Percentiles rank a stretch among this genome's conserved stretches.
These are phyloP conservation scores for Fusarium staphyleae DNA, from an alignment of 2,329 filamentous ascomycete genomes.

Conservation along the genomic window DNA sequence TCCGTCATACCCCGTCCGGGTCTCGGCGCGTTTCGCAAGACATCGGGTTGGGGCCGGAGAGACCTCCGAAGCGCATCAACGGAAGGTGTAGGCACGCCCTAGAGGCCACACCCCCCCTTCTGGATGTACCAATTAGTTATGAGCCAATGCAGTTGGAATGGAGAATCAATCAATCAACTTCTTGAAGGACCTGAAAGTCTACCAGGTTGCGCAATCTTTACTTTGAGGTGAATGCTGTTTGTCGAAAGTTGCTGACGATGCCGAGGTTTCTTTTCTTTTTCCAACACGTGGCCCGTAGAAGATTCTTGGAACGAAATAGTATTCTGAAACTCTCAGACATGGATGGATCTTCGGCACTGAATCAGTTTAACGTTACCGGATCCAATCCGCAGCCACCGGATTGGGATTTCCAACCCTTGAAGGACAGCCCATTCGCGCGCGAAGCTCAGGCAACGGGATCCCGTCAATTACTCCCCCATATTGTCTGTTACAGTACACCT, in stretches of 20 bases:
- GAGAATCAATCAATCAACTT: no score
- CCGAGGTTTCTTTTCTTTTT: no score
- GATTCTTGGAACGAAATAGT: no score
- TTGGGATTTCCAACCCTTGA: conserved; percentile 30
- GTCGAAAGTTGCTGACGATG: no score
- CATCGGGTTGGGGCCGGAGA: conserved; percentile 20
- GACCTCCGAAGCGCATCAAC: conserved; percentile 11
- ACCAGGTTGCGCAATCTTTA: no score
- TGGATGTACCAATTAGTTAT: no score
- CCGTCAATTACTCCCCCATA: conserved; percentile 27
- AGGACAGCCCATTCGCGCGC: conserved; percentile 33
- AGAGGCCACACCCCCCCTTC: neutral
- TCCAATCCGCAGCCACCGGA: conserved; percentile 32
- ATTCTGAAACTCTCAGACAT: no score
- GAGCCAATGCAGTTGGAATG: no score
- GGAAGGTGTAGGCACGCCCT: neutral
- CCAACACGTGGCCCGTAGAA: no score
- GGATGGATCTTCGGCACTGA: no score
- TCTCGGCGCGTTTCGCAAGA: conserved; percentile 28
- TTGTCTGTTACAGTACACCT: conserved; percentile 10
- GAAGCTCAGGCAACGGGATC: conserved; percentile 34
- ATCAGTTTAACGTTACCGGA: neutral
- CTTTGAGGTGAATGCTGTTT: no score
- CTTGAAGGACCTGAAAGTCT: no score
- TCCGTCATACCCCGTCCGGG: conserved; percentile 28